Conservation (phyloP, 129 eudicot genomes). For the Tagetes patula region DNA sequence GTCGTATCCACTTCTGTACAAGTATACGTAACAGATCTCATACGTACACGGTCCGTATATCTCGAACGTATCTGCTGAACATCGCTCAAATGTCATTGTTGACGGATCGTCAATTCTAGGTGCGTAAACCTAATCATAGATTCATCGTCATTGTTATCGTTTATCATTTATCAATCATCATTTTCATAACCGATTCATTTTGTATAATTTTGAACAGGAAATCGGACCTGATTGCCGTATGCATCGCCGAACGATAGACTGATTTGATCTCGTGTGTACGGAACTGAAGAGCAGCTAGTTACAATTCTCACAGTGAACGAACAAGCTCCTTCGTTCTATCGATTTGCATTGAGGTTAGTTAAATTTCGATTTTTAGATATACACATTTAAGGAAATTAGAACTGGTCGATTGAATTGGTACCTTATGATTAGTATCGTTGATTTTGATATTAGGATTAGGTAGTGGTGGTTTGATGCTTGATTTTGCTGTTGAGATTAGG, state of each 20-base stretch:
- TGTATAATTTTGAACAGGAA: neutral
- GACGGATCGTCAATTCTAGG: constrained; percentile 67
- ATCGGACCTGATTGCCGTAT: constrained; percentile 67
- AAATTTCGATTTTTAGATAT: neutral
- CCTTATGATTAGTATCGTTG: constrained; percentile 54
- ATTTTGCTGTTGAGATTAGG: constrained; percentile 38
- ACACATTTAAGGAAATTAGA: no score
- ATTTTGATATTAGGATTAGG: constrained; percentile 46
- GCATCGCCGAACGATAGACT: constrained; percentile 87
- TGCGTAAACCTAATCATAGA: constrained; percentile 57
- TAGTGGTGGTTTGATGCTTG: constrained; percentile 38
- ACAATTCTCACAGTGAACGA: constrained; percentile 56
- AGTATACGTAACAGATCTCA: constrained; percentile 62
- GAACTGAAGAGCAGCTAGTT: constrained; percentile 70
- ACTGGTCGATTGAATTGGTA: neutral
- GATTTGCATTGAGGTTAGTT: constrained; percentile 16
- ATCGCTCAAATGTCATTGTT: constrained; percentile 64
- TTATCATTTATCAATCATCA: neutral
- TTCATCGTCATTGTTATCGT: neutral
- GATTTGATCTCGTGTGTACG: constrained; percentile 69
- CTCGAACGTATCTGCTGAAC: constrained; percentile 62
- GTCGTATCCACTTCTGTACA: constrained; percentile 69
- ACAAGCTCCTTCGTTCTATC: constrained; percentile 48
- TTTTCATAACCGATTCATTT: neutral
- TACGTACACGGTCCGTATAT: constrained; percentile 65